Percentiles rank a stretch among this genome's conserved stretches.
These are phyloP conservation scores for Geopyxis carbonaria DNA, from an alignment of 495 filamentous ascomycete species.

Conservation along the genomic window DNA sequence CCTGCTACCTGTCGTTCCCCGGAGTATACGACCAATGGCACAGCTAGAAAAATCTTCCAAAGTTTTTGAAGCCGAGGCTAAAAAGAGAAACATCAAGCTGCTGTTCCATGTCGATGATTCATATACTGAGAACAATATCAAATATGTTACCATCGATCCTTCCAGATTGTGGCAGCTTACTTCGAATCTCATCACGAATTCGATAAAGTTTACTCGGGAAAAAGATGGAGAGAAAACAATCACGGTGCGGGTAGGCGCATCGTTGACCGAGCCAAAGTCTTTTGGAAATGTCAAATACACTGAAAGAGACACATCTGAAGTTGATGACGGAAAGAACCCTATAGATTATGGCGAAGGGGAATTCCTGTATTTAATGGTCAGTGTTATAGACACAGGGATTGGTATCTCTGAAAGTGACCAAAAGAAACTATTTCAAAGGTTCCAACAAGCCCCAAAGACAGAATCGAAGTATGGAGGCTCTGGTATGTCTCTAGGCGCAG, in stretches of 20 bases:
- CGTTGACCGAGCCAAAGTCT: conserved; percentile 27
- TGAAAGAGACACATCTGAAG: background rate
- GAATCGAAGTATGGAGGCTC: conserved; percentile 70
- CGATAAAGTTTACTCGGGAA: conserved; percentile 50
- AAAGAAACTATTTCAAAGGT: conserved; percentile 60
- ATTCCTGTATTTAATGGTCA: conserved; percentile 49
- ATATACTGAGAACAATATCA: conserved; percentile 36
- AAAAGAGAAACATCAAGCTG: conserved; percentile 49
- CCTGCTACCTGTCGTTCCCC: conserved; percentile 48
- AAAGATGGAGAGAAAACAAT: conserved; percentile 29
- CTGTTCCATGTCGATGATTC: conserved; percentile 42
- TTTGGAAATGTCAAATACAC: conserved; percentile 26
- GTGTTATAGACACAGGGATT: conserved; percentile 61
- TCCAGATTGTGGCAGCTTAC: conserved; percentile 46
- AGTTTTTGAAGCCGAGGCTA: conserved; percentile 56
- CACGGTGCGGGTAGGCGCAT: conserved; percentile 41
- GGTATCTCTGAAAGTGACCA: conserved; percentile 58
- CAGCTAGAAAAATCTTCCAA: conserved; percentile 51
- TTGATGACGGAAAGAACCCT: conserved; percentile 25
- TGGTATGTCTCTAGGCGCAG: conserved; percentile 25
- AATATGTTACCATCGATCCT: conserved; percentile 57
- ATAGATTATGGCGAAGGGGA: conserved; percentile 44
- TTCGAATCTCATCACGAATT: conserved; percentile 4
- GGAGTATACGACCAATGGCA: conserved; percentile 44
- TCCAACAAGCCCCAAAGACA: conserved; percentile 65